Percentiles rank a stretch among this genome's conserved stretches.
phyloP scores from a whole-genome alignment of 1,284 basidiomycete species.

The Leccinum pallidistipes region DNA sequence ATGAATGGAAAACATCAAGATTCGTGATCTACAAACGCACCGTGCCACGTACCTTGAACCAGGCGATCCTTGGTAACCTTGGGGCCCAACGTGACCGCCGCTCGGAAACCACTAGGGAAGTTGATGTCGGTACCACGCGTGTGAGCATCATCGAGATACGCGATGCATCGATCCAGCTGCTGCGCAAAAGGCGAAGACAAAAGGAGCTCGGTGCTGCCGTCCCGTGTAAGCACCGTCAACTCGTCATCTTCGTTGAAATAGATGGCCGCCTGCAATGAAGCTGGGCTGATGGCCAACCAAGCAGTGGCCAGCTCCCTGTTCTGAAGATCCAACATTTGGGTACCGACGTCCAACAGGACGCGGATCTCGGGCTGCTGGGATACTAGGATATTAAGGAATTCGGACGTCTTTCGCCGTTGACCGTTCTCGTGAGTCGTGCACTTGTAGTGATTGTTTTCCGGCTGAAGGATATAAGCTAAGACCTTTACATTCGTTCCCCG shows the following conservation, averaged over 20 bases:
- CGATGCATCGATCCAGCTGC: not conserved
- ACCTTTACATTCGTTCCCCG: not conserved
- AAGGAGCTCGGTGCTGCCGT: not conserved
- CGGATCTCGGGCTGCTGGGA: not conserved
- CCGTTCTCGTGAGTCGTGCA: not conserved
- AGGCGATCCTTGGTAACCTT: not conserved
- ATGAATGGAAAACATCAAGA: not conserved
- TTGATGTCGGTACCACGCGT: not conserved
- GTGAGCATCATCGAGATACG: not conserved
- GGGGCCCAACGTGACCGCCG: not conserved
- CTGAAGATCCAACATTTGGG: constrained; percentile 2
- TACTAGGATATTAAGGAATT: not conserved
- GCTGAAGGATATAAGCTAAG: not conserved
- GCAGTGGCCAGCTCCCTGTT: not conserved
- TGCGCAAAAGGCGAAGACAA: not conserved
- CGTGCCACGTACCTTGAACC: not conserved
- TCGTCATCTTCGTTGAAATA: constrained; percentile 1
- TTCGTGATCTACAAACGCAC: no score
- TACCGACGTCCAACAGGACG: not conserved
- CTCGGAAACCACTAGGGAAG: not conserved
- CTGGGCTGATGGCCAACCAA: not conserved
- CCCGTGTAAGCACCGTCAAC: not conserved
- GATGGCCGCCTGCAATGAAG: not conserved
- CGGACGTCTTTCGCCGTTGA: not conserved
- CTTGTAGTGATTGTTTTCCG: not conserved